Evolutionary conservation across 768 basidiomycete species (phyloP), one percentile per base, ranked within the genome.

Genomic region (Boletus reticuloceps): DNA sequence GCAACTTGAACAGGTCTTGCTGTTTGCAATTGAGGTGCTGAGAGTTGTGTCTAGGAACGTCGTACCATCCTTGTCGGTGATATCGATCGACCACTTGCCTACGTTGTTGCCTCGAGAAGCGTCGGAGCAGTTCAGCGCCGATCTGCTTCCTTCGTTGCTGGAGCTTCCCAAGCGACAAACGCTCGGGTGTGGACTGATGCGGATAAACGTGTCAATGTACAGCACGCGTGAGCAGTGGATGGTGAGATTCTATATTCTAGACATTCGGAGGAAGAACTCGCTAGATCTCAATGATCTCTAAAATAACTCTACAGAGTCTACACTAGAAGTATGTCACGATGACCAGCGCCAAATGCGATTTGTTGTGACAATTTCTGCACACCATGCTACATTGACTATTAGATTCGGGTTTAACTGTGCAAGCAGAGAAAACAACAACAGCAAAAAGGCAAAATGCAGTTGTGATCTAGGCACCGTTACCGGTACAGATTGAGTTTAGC

Each of bases 31-130:
- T 25, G 8, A 27, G 6, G 19, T 47, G 44, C 59, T 63, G 64
- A 58, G 20, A 34, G 19, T 29, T 39, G 54, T 42, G 44, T 55
- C 42, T 63, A 89, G 89, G 55, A n/a, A 75, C 46, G 85, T 77
- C 31, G 82, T 85, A 54, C 88, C 90, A 8, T 72, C 84, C 10
- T 72, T 98, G 60, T 86, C 85, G 8, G 90, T 98, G 59, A 84
- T 97, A 60, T 94, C 97, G 14, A 98, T 99, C 58, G 97, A 98
- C 74, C 96, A 98, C 69, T 79, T 98, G 58, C 97, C 97, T 11
- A 97, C 97, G 27, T 76, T 98, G 55, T 81, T 99, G 36, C 97
- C 97, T 22, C n/a, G n/a, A n/a, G n/a, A n/a, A n/a, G n/a, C n/a
- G n/a, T n/a, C n/a, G n/a, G n/a, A n/a, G n/a, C n/a, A n/a, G n/a